Percentiles rank a stretch among this genome's conserved stretches.
phyloP scores from a whole-genome alignment of 768 basidiomycete species.

The Cystobasidium onofrii region DNA sequence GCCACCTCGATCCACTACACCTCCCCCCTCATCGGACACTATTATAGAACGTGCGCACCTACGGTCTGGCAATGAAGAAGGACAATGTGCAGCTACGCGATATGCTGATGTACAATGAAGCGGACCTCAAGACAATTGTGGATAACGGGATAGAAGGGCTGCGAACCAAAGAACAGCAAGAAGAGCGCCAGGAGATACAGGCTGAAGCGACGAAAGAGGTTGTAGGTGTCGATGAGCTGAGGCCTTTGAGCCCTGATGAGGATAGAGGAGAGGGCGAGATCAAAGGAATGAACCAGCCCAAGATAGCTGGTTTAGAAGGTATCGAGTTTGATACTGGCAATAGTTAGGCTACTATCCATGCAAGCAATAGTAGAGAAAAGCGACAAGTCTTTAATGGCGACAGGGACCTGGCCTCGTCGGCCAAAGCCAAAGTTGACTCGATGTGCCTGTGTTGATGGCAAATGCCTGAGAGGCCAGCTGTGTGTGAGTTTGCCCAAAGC shows the following conservation, averaged over 20 bases:
- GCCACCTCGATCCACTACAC: neutral
- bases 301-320: constrained; percentile 20
- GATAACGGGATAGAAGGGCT: constrained; percentile 29
- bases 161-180: constrained; percentile 8
- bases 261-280: constrained; percentile 27
- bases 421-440: too few relatives aligned
- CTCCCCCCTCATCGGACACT: neutral
- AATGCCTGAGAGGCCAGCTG: too few relatives aligned
- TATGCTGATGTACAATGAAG: constrained; percentile 29
- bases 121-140: constrained; percentile 14
- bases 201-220: constrained; percentile 3
- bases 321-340: constrained; percentile 29
- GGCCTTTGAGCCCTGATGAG: neutral
- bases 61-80: constrained; percentile 24
- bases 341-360: neutral
- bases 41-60: constrained; percentile 47
- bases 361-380: too few relatives aligned
- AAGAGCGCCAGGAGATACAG: constrained; percentile 2
- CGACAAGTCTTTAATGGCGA: too few relatives aligned
- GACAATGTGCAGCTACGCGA: constrained; percentile 22
- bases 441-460: too few relatives aligned
- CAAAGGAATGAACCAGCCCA: constrained; percentile 24
- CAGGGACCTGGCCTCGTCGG: too few relatives aligned
- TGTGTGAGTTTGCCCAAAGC: too few relatives aligned
- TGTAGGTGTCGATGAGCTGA: constrained; percentile 14